Base-by-base conservation (phyloP, 2,329 filamentous ascomycete species). In the Fusarium duplospermum region DNA sequence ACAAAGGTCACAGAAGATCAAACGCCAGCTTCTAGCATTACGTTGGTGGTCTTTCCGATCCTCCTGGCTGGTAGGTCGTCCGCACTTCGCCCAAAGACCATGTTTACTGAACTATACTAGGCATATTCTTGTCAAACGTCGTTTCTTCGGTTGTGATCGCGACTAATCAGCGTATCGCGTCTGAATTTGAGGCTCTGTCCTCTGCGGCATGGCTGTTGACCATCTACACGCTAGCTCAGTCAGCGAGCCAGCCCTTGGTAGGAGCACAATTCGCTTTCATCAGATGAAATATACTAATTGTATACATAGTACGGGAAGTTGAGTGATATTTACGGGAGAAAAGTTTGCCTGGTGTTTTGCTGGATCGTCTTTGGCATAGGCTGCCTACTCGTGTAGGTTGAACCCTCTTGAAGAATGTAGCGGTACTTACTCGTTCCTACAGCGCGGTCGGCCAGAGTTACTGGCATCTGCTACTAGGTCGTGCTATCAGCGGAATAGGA, bases 351-450 rank as follows among this genome's bases (percentile, higher is more conserved):
- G 7, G 42, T 45, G 4, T 45, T 45, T 45, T 45, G 42, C 7
- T 45, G 42, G 42, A 24, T 45, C 13, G 20, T 45, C 20, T 45
- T 45, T 9, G 42, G 42, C 0, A 24, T 45, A 2, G 42, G 42
- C 20, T 45, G 42, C 42, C 42, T 45, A 1, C 20, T 45, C 1
- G 42, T 45, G 42, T 45, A 45, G 9, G 42, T 45, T 13, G 11
- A 45, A 14, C 0, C 8, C 13, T 22, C 20, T 1, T 9, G 14
- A 4, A 14, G 2, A 6, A 0, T 2, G 40, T 6, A 9, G 3
- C 20, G 6, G 1, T 4, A 9, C 42, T 45, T 7, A 45, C 42
- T 16, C 13, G 0, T 9, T 5, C 13, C 5, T 2, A 6, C 20
- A 45, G 42, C 4, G 42, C 42, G 4, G 42, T 16, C 24, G 42